phyloP scores from a whole-genome alignment of 202 grass and related monocot species.

The Alloteropsis angusta region DNA sequence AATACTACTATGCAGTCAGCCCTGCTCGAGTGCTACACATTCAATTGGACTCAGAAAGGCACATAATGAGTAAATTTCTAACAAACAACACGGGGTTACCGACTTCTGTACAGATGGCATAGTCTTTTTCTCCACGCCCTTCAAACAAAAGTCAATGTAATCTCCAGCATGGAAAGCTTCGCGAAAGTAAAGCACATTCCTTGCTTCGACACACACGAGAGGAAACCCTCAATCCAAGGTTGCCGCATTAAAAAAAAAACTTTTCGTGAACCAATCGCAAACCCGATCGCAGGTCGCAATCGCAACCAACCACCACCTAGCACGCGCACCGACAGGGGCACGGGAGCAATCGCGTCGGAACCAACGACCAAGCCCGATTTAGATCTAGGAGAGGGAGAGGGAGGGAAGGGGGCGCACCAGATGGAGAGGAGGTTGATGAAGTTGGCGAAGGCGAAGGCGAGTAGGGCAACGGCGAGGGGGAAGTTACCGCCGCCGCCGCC shows the following conservation, averaged over 20 bases:
- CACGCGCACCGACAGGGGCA: conserved; percentile 4
- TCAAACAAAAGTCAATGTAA: not conserved
- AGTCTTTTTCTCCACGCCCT: not conserved
- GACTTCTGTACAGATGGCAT: not conserved
- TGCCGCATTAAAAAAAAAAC: not conserved
- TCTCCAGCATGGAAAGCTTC: not conserved
- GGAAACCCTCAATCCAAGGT: not conserved
- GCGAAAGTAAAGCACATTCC: not conserved
- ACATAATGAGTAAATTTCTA: not conserved
- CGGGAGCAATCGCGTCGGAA: not conserved
- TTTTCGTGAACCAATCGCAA: not conserved
- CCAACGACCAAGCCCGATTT: not conserved
- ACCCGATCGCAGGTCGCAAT: conserved; percentile 17
- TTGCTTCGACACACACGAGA: not conserved
- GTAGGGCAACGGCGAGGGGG: conserved; percentile 66
- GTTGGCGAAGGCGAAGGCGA: conserved; percentile 81
- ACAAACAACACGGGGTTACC: not conserved
- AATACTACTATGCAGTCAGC: not conserved
- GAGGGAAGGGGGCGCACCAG: conserved; percentile 48
- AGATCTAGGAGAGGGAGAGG: not conserved
- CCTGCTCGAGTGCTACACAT: not conserved
- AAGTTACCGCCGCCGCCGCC: conserved; percentile 40
- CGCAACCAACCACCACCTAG: not conserved
- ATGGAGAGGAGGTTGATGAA: conserved; percentile 84
- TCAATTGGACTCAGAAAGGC: not conserved